Conservation (phyloP, 2,329 filamentous ascomycete genomes). For the Hypoxylon sp. region DNA sequence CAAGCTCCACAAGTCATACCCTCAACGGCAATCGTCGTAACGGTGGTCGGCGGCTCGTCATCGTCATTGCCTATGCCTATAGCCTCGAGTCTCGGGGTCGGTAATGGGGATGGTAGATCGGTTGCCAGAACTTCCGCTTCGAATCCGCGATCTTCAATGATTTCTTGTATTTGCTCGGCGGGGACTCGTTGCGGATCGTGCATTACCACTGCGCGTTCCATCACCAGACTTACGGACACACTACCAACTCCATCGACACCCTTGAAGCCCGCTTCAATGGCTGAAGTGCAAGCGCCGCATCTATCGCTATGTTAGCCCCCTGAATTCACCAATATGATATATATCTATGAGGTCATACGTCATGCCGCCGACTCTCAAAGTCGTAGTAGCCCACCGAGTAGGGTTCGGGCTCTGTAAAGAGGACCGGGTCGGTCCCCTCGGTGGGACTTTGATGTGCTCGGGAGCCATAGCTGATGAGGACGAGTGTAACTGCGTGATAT, state of each 20-base stretch:
- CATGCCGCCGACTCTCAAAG: slow-evolving; percentile 90
- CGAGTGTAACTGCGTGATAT: slow-evolving; percentile 17
- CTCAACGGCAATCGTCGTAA: slow-evolving; percentile 83
- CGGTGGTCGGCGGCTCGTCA: slow-evolving; percentile 63
- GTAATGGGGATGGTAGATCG: slow-evolving; percentile 73
- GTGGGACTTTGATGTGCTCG: slow-evolving; percentile 63
- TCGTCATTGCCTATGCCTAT: slow-evolving; percentile 55
- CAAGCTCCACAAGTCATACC: slow-evolving; percentile 95
- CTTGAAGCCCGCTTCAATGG: slow-evolving; percentile 93
- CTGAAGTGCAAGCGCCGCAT: slow-evolving; percentile 94
- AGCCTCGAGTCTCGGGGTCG: slow-evolving; percentile 58
- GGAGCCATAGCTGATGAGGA: slow-evolving; percentile 64
- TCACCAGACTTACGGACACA: slow-evolving; percentile 92
- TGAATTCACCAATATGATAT: neutral
- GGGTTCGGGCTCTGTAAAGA: slow-evolving; percentile 58
- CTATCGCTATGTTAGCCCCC: slow-evolving; percentile 61
- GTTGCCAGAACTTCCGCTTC: slow-evolving; percentile 91
- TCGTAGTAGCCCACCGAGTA: slow-evolving; percentile 87
- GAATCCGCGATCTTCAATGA: slow-evolving; percentile 92
- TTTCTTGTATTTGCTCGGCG: slow-evolving; percentile 83
- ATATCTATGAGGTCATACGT: slow-evolving; percentile 61
- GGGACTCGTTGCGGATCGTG: slow-evolving; percentile 84
- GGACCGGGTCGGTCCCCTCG: slow-evolving; percentile 54
- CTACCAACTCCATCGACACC: slow-evolving; percentile 83
- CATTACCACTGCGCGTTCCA: slow-evolving; percentile 94